phyloP scores from a whole-genome alignment of 192 early-diverging fungal genomes.

The Piromyces finnis region DNA sequence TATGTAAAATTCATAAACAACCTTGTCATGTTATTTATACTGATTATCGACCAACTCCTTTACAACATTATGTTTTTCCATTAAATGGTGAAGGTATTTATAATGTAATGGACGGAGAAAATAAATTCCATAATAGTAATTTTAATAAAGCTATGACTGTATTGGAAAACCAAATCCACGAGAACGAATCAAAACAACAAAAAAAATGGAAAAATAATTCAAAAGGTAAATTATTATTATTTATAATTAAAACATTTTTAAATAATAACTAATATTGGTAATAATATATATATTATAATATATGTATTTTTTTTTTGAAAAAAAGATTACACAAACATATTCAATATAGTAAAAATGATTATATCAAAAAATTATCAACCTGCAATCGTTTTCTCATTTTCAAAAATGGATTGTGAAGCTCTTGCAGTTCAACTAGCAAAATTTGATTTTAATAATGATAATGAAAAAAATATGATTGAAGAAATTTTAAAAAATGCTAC shows the following conservation, averaged over 20 bases:
- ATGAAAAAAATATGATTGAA: constrained; percentile 64
- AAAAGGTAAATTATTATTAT: constrained; percentile 16
- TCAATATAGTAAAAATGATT: constrained; percentile 90
- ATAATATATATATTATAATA: no score
- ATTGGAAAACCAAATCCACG: constrained; percentile 19
- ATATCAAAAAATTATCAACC: constrained; percentile 89
- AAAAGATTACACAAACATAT: constrained; percentile 47
- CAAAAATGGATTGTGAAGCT: constrained; percentile 79
- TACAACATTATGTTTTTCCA: constrained; percentile 94
- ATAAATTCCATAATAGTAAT: constrained; percentile 82
- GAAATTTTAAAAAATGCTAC: constrained; percentile 79
- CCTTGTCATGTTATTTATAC: constrained; percentile 97
- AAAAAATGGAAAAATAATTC: constrained; percentile 16
- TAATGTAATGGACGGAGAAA: constrained; percentile 87
- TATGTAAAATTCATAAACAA: constrained; percentile 82
- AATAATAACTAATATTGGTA: no score
- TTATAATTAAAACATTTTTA: no score
- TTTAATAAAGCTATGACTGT: constrained; percentile 73
- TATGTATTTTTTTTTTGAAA: no score
- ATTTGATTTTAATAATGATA: constrained; percentile 78
- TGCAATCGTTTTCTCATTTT: constrained; percentile 92
- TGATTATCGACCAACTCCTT: constrained; percentile 85
- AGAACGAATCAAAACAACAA: background rate
- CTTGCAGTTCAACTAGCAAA: constrained; percentile 81
- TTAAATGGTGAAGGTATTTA: constrained; percentile 80